Evolutionary conservation across 2,329 filamentous ascomycete genomes (phyloP).

Genomic region (Aspergillus costaricaensis): DNA sequence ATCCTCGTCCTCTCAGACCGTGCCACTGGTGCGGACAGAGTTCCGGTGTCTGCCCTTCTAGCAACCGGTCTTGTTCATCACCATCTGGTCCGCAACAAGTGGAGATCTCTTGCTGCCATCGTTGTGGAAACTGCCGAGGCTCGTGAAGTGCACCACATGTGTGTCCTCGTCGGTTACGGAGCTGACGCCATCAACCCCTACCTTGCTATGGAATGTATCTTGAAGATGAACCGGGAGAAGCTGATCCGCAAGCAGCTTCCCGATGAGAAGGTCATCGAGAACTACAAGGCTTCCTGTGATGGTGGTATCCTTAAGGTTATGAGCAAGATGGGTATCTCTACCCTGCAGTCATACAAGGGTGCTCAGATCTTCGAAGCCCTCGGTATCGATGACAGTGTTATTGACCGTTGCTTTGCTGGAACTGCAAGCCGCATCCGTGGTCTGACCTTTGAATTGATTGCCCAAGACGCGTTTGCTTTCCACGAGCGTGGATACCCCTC

Average conservation of each 20-base stretch:
- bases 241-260: constrained; percentile 87
- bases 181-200: constrained; percentile 94
- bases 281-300: constrained; percentile 96
- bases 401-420: constrained; percentile 92
- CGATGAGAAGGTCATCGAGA: constrained; percentile 80
- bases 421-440: constrained; percentile 94
- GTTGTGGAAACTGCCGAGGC: constrained; percentile 92
- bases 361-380: constrained; percentile 97
- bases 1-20: constrained; percentile 89
- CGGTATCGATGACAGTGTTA: constrained; percentile 86
- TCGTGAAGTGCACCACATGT: constrained; percentile 98
- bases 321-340: constrained; percentile 99
- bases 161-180: constrained; percentile 93
- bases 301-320: constrained; percentile 98
- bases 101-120: constrained; percentile 84
- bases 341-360: constrained; percentile 93
- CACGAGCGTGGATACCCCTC: constrained; percentile 92
- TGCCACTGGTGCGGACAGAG: constrained; percentile 76
- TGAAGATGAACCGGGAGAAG: constrained; percentile 93
- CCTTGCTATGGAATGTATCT: constrained; percentile 90
- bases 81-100: constrained; percentile 92
- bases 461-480: constrained; percentile 90
- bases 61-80: constrained; percentile 94
- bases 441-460: constrained; percentile 89
- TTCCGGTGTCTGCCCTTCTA: constrained; percentile 81